Conservation (phyloP, 2,329 filamentous ascomycete species). For the Teratosphaeria nubilosa region DNA sequence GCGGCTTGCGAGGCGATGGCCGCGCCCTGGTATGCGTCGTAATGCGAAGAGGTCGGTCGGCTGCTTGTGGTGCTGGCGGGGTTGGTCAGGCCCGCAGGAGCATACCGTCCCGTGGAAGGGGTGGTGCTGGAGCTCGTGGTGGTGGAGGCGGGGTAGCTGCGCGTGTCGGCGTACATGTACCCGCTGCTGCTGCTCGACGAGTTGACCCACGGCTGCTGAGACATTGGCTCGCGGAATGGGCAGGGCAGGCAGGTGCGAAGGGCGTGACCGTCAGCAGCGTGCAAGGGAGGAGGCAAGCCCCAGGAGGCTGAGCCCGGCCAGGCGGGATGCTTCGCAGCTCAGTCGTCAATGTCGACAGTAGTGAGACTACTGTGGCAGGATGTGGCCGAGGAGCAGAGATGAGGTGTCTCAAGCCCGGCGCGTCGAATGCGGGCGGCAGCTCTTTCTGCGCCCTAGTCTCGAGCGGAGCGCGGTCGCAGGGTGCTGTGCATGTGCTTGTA, state of each 20-base stretch:
- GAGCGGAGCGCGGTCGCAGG: background rate
- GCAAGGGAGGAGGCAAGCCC: background rate
- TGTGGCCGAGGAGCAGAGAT: background rate
- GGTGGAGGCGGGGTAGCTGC: background rate
- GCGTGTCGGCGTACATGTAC: background rate
- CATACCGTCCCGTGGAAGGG: background rate
- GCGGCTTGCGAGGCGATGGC: constrained; percentile 26
- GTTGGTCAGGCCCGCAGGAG: background rate
- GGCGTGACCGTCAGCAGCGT: background rate
- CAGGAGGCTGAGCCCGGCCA: background rate
- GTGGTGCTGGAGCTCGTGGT: background rate
- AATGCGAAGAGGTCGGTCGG: background rate
- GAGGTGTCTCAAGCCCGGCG: background rate
- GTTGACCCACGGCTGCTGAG: background rate
- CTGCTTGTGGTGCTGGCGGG: background rate
- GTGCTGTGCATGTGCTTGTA: background rate
- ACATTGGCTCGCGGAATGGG: background rate
- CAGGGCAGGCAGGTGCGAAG: background rate
- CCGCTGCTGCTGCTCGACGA: constrained; percentile 4
- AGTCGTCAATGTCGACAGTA: background rate
- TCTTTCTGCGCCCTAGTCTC: background rate
- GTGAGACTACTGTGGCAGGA: background rate
- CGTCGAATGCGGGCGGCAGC: background rate
- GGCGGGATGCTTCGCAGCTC: background rate
- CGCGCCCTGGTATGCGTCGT: constrained; percentile 14